Base-by-base conservation (phyloP, 257 asterid species). In the Eucommia ulmoides region DNA sequence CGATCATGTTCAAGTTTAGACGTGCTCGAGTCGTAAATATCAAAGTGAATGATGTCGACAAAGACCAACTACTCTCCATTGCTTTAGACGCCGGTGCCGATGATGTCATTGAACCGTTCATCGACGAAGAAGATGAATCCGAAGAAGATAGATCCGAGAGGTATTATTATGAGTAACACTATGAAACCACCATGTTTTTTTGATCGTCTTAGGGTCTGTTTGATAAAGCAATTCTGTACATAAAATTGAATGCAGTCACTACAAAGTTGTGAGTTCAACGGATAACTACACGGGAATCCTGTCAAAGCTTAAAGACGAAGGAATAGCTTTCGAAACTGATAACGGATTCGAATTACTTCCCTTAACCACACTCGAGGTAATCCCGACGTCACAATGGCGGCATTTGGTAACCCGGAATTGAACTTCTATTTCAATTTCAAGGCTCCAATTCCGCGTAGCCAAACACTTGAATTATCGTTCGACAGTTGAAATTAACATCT, bases 11-110 rank as follows among this genome's bases (percentile, higher is more conserved):
- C 65, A 82, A 88, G 73, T 88, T 88, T 42, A 67, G 61, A 65
- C 81, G 93, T 33, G 91, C 80, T 47, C 78, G 94, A 22, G 95
- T 82, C 62, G 89, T 65, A 44, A 79, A 68, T 60, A 62, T 88
- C 49, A 80, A 84, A 73, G 76, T 67, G 53, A 46, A 74, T 15
- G 88, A 80, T 65, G 74, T 63, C 22, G 93, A 77, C 54, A 83
- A 67, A 55, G 94, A 84, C 53, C 72, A 69, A 58, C 83, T 84
- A 67, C 76, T 88, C 50, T 62, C 82, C 19, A 58, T 80, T 68
- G 97, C 97, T 23, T 71, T 88, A 46, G 97, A 88, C 70, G 78
- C 93, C 64, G 91, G 95, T 47, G 95, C 95, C 23, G 97, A 84
- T 47, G 94, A 88, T 51, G 71, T 88, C 44, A 72, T 84, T 20